Evolutionary conservation across 2,329 filamentous ascomycete genomes (phyloP).

Genomic region (Gaeumannomyces tritici): DNA sequence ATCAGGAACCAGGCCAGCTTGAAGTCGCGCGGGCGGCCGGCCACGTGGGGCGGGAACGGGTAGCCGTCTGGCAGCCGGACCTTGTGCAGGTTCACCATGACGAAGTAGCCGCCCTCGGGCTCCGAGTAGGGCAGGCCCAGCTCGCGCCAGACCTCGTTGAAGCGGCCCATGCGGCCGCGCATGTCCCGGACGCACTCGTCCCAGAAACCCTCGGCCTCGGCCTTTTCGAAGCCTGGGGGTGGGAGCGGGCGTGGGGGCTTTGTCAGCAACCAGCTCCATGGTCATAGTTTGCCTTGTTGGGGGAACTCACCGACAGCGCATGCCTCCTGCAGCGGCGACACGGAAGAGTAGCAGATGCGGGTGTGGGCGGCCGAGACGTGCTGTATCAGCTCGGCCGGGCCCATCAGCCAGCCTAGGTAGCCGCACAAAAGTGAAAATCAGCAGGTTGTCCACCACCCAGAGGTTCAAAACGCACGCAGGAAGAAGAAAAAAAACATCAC

Average conservation of each 20-base stretch:
- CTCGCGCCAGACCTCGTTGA: constrained; percentile 75
- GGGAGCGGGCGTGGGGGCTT: neutral
- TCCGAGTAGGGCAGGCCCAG: constrained; percentile 74
- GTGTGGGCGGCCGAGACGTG: constrained; percentile 91
- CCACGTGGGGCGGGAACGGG: constrained; percentile 82
- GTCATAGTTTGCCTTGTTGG: too few species aligned
- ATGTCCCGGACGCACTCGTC: constrained; percentile 73
- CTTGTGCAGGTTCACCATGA: constrained; percentile 85
- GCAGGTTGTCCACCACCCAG: too few species aligned
- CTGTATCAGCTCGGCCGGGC: constrained; percentile 78
- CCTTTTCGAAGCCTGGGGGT: constrained; percentile 65
- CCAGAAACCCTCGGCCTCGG: constrained; percentile 82
- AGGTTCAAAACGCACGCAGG: too few species aligned
- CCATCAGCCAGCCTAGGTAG: constrained; percentile 70
- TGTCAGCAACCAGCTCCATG: too few species aligned
- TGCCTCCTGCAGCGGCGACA: constrained; percentile 89
- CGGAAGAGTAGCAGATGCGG: constrained; percentile 89
- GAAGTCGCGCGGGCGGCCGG: constrained; percentile 80
- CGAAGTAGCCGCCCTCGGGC: constrained; percentile 95
- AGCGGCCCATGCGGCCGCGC: constrained; percentile 78
- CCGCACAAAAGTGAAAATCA: neutral
- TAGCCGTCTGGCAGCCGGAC: constrained; percentile 78
- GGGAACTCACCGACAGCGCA: constrained; percentile 59
- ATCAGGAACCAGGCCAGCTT: constrained; percentile 95
- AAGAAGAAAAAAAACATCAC: too few species aligned